phyloP scores from a whole-genome alignment of 805 yeast genomes.

The Debaryomyces castellii region DNA sequence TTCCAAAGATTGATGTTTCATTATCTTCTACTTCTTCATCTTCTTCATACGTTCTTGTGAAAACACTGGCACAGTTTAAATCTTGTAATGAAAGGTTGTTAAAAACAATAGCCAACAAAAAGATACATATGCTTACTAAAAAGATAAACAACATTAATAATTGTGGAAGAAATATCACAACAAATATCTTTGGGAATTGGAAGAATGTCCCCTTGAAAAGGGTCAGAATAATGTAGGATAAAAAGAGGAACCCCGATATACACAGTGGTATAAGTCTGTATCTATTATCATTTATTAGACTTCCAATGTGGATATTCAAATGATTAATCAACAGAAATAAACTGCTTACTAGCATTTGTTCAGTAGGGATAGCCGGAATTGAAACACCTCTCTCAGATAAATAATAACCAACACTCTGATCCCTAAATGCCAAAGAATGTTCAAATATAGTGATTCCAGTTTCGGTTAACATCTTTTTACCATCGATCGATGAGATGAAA shows the following conservation, averaged over 20 bases:
- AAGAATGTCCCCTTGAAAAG: conserved; percentile 39
- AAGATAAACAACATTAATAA: conserved; percentile 52
- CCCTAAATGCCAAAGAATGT: conserved; percentile 74
- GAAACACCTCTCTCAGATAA: conserved; percentile 19
- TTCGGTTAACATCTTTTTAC: conserved; percentile 56
- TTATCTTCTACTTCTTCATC: conserved; percentile 13
- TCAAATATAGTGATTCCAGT: conserved; percentile 74
- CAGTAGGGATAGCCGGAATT: conserved; percentile 43
- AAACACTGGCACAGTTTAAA: conserved; percentile 35
- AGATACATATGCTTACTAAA: conserved; percentile 51
- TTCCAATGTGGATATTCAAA: conserved; percentile 61
- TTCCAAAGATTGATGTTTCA: conserved; percentile 14
- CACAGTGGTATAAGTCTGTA: conserved; percentile 66
- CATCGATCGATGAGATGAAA: conserved; percentile 57
- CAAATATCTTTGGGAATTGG: conserved; percentile 54
- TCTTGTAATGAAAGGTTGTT: conserved; percentile 43
- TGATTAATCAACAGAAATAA: conserved; percentile 60
- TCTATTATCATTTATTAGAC: conserved; percentile 48
- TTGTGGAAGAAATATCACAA: conserved; percentile 68
- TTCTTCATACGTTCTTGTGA: conserved; percentile 23
- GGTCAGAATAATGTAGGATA: conserved; percentile 41
- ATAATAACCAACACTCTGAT: conserved; percentile 46
- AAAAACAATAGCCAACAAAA: conserved; percentile 57
- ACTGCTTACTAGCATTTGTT: conserved; percentile 51
- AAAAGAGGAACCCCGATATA: conserved; percentile 52